Conservation (phyloP, 2,329 filamentous ascomycete genomes). For the Rhytidhysteron rufulum region DNA sequence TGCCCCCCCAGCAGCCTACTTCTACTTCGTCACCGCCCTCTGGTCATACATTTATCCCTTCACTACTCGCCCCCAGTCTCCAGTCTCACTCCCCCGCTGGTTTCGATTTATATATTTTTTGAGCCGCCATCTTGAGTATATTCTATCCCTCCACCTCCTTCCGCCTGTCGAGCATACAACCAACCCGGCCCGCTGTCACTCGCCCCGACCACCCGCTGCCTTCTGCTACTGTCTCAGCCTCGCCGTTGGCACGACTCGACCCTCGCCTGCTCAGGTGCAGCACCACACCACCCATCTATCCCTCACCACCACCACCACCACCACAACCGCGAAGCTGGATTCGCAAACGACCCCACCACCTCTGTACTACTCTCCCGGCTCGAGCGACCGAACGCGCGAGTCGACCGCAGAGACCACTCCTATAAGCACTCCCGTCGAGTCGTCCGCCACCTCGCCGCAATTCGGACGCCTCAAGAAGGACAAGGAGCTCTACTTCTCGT, state of each 20-base stretch:
- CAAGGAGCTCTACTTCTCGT: slow-evolving; percentile 40
- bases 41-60: slow-evolving; percentile 2
- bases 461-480: slow-evolving; percentile 41
- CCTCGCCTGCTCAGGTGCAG: too few relatives aligned
- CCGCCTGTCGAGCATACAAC: not conserved
- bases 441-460: slow-evolving; percentile 39
- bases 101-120: too few relatives aligned
- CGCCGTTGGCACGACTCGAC: not conserved
- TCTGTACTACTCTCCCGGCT: slow-evolving; percentile 49
- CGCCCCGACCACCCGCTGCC: not conserved
- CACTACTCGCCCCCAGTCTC: not conserved
- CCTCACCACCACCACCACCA: slow-evolving; percentile 5
- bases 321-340: slow-evolving; percentile 49
- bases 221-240: not conserved
- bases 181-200: not conserved
- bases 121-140: not conserved
- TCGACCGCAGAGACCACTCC: slow-evolving; percentile 52
- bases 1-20: not conserved
- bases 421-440: slow-evolving; percentile 37
- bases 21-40: slow-evolving; percentile 1
- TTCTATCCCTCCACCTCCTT: not conserved
- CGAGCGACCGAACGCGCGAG: slow-evolving; percentile 45
- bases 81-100: not conserved
- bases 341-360: slow-evolving; percentile 50
- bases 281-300: too few relatives aligned